Evolutionary conservation across 345 rosid genomes (phyloP).

Genomic region (Limnanthes douglasii): DNA sequence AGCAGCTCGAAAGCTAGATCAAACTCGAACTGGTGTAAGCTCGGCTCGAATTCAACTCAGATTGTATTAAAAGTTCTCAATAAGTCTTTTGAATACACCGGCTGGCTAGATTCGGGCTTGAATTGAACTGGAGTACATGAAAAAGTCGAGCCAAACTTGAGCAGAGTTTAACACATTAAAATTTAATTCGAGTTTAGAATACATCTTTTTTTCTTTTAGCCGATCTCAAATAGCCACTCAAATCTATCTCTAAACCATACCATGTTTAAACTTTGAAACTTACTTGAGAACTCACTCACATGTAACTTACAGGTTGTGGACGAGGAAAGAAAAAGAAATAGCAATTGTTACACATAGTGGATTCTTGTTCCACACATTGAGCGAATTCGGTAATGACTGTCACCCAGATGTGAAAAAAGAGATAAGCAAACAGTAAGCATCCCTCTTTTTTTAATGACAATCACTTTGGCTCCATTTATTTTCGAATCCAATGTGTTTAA

Average conservation of each 20-base stretch:
- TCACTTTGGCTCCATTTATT: too few species aligned
- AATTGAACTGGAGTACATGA: too few species aligned
- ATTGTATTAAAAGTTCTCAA: too few species aligned
- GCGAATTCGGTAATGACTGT: conserved; percentile 60
- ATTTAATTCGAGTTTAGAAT: too few species aligned
- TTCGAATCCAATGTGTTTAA: too few species aligned
- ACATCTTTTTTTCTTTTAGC: background rate
- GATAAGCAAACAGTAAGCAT: conserved; percentile 57
- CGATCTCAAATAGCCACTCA: background rate
- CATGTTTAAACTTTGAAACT: background rate
- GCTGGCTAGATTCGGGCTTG: too few species aligned
- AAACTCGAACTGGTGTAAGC: too few species aligned
- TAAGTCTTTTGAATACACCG: too few species aligned
- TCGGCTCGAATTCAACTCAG: too few species aligned
- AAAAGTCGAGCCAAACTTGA: too few species aligned
- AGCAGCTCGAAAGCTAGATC: too few species aligned
- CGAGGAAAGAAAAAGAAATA: conserved; percentile 92
- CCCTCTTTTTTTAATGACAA: background rate
- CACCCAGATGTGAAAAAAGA: conserved; percentile 66
- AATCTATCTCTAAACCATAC: background rate
- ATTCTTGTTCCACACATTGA: conserved; percentile 70
- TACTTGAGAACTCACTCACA: background rate
- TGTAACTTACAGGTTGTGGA: conserved; percentile 65
- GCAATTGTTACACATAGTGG: conserved; percentile 95
- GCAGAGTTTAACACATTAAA: too few species aligned